Base-by-base conservation (phyloP, 192 early-diverging fungal species). In the Thamnidium elegans region DNA sequence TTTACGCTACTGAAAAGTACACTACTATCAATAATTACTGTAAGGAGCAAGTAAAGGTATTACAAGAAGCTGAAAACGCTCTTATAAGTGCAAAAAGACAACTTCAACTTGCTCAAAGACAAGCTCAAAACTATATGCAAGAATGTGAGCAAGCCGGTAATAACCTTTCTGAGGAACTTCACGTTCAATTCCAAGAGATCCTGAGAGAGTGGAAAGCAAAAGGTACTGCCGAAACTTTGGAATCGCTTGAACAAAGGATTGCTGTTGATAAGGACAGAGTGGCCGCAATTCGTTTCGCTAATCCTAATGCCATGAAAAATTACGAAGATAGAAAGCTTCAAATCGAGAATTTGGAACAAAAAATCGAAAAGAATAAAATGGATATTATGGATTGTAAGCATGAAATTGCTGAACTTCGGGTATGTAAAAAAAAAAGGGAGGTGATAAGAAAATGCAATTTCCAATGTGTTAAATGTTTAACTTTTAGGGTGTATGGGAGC, bases 211-310 rank as follows among this genome's bases (percentile, higher is more conserved):
- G 66, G 56, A 60, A 52, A 19, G 39, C 23, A 31, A 43, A 60
- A 4, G 66, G 67, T n/a, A 19, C 67, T 1, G 42, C 50, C 1
- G 65, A 79, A 20, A 67, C 84, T 0, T 50, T 84, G 10, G 88
- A 85, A 15, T 79, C 90, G 26, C 70, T 97, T 14, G 86, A 92
- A 70, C 80, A 84, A 17, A 77, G 78, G 58, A 76, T 92, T 43
- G 71, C 72, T 10, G 66, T 67, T 1, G 79, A 87, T 65, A 51
- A 71, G 17, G 80, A 88, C 11, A 83, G 79, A 39, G 79, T 79
- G 9, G 84, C 85, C 0, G 66, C 86, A 44, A 74, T 86, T 36
- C 74, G 75, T 31, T 64, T 70, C 3, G 72, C 79, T 1, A 85
- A 89, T 60, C 73, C 84, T 17, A 64, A 72, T 9, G 84, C 89